These are phyloP conservation scores for Eucalyptus victrix DNA, from an alignment of 345 rosid genomes.

Conservation along the genomic window DNA sequence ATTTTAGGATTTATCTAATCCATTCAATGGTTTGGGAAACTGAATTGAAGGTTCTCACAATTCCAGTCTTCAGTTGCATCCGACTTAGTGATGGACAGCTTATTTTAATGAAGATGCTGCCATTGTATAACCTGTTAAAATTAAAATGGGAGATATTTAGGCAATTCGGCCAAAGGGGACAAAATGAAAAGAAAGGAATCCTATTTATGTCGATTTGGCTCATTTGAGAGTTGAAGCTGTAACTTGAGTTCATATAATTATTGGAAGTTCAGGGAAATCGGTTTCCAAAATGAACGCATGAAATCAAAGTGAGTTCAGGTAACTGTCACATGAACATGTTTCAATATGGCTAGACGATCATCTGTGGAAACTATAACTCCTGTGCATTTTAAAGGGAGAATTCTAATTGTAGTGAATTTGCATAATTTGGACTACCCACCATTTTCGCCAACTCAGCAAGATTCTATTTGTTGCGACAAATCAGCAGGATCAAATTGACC, in stretches of 20 bases:
- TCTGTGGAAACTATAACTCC: neutral
- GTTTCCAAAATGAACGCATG: neutral
- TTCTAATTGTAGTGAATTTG: neutral
- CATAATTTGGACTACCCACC: neutral
- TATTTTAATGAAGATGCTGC: too few relatives aligned
- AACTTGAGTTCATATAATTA: constrained; percentile 4
- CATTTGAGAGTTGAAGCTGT: neutral
- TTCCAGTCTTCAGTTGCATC: too few relatives aligned
- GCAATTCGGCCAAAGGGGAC: too few relatives aligned
- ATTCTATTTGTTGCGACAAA: neutral
- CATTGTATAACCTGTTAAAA: too few relatives aligned
- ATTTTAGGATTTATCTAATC: too few relatives aligned
- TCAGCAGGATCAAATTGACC: too few relatives aligned
- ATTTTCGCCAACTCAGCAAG: neutral
- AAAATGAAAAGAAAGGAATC: too few relatives aligned
- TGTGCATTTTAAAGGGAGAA: neutral
- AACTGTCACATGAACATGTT: neutral
- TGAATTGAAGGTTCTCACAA: too few relatives aligned
- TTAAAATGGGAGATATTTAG: too few relatives aligned
- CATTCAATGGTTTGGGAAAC: too few relatives aligned
- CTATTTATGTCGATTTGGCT: neutral
- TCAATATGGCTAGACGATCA: neutral
- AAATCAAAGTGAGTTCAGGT: accelerated
- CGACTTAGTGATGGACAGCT: accelerated
- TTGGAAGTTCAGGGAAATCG: neutral